Conservation (phyloP, 75 land plant genomes). For the Adiantum capillusveneris region DNA sequence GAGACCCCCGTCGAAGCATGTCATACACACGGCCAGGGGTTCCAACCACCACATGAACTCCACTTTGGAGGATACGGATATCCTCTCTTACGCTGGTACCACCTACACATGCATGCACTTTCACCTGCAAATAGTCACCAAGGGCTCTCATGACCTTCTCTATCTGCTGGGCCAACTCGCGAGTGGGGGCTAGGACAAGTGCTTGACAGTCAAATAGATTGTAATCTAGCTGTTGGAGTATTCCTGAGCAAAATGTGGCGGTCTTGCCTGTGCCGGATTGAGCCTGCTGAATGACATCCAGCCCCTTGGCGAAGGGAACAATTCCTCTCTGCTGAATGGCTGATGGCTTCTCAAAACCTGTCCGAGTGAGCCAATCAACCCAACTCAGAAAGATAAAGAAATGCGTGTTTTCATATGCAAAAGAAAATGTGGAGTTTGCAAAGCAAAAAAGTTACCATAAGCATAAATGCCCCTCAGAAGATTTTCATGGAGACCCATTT, state of each 20-base stretch:
- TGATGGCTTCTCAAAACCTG: conserved; percentile 74
- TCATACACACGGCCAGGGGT: conserved; percentile 66
- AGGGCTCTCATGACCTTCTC: conserved; percentile 83
- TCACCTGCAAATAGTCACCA: conserved; percentile 69
- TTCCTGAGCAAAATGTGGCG: conserved; percentile 68
- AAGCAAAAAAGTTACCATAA: conserved; percentile 53
- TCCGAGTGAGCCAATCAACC: too few species aligned
- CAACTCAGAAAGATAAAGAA: too few species aligned
- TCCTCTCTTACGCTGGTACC: conserved; percentile 66
- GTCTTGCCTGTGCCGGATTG: conserved; percentile 78
- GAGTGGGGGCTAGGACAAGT: conserved; percentile 59
- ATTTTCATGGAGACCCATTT: conserved; percentile 58
- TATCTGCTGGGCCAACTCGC: conserved; percentile 69
- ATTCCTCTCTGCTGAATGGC: conserved; percentile 73
- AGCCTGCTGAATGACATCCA: conserved; percentile 61
- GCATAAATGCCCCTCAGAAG: conserved; percentile 73
- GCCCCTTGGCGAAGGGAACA: conserved; percentile 60
- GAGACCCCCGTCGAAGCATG: conserved; percentile 43
- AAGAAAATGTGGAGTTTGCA: too few species aligned
- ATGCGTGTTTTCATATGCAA: too few species aligned
- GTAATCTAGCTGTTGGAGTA: conserved; percentile 62
- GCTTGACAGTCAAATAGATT: conserved; percentile 51
- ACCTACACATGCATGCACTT: conserved; percentile 77
- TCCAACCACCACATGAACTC: conserved; percentile 71
- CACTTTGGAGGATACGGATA: conserved; percentile 47